Conservation (phyloP, 2,329 filamentous ascomycete genomes). For the Colletotrichum orchidophilum region DNA sequence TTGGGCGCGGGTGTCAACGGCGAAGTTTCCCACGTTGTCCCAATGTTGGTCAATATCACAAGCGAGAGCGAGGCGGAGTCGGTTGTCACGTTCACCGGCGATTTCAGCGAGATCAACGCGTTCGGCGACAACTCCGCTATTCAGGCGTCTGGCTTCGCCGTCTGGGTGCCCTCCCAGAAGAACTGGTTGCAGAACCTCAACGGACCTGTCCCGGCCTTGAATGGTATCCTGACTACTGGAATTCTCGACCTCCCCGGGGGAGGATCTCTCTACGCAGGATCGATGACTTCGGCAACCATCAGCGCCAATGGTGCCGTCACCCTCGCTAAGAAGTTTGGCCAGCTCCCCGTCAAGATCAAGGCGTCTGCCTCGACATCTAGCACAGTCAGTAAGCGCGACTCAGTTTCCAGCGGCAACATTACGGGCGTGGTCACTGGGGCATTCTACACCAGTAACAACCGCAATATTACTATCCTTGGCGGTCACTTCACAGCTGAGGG, state of each 20-base stretch:
- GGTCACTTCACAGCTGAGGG: slow-evolving; percentile 83
- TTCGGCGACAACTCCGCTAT: slow-evolving; percentile 72
- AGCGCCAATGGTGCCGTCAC: slow-evolving; percentile 77
- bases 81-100: slow-evolving; percentile 82
- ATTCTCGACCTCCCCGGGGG: slow-evolving; percentile 71
- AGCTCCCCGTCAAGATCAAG: slow-evolving; percentile 67
- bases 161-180: slow-evolving; percentile 87
- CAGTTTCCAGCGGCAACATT: slow-evolving; percentile 50
- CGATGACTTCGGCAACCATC: slow-evolving; percentile 78
- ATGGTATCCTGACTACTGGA: slow-evolving; percentile 76
- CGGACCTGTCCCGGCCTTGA: slow-evolving; percentile 70
- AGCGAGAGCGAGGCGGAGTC: slow-evolving; percentile 70
- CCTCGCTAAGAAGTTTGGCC: slow-evolving; percentile 64
- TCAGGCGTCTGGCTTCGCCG: slow-evolving; percentile 78
- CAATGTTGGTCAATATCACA: slow-evolving; percentile 82
- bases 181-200: slow-evolving; percentile 90
- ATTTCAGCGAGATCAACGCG: slow-evolving; percentile 77
- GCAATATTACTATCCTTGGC: slow-evolving; percentile 87
- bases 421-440: slow-evolving; percentile 80
- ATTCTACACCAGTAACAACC: slow-evolving; percentile 75
- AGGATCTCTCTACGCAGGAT: slow-evolving; percentile 82
- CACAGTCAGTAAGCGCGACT: slow-evolving; percentile 57
- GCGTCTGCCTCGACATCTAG: slow-evolving; percentile 44
- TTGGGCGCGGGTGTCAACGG: slow-evolving; percentile 90
- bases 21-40: slow-evolving; percentile 76